phyloP scores from a whole-genome alignment of 768 basidiomycete species.

The Auricularia sp. region DNA sequence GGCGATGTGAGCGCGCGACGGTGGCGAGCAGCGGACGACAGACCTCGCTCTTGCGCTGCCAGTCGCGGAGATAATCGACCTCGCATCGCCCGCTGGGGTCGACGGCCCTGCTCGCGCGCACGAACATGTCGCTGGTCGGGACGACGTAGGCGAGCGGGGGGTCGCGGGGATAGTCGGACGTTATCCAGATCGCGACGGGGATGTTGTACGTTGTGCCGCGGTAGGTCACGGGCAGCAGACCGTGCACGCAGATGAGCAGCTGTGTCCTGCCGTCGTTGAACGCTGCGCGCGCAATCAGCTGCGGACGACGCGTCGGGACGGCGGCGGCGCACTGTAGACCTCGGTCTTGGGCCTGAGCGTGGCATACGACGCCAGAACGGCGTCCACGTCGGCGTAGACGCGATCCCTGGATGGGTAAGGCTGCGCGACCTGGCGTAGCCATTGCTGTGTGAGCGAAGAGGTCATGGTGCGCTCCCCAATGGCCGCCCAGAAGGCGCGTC shows the following conservation, averaged over 20 bases:
- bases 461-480: not conserved
- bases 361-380: slow-evolving; percentile 41
- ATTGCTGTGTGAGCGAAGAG: slow-evolving; percentile 29
- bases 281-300: slow-evolving; percentile 35
- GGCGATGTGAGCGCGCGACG: not conserved
- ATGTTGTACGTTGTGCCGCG: slow-evolving; percentile 79
- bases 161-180: slow-evolving; percentile 69
- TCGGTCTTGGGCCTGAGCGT: slow-evolving; percentile 72
- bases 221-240: slow-evolving; percentile 81
- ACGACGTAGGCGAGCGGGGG: slow-evolving; percentile 88
- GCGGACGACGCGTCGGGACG: slow-evolving; percentile 9
- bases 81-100: slow-evolving; percentile 72
- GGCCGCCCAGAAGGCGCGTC: not conserved
- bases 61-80: slow-evolving; percentile 61
- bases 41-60: slow-evolving; percentile 82
- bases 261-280: slow-evolving; percentile 94
- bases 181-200: slow-evolving; percentile 82
- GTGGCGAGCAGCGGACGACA: slow-evolving; percentile 8
- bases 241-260: slow-evolving; percentile 82
- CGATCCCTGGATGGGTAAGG: slow-evolving; percentile 47
- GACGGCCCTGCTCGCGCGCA: slow-evolving; percentile 63
- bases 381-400: slow-evolving; percentile 55
- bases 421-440: slow-evolving; percentile 57
- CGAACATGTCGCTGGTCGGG: slow-evolving; percentile 83
- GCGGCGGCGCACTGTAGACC: slow-evolving; percentile 47